Conservation (phyloP, 495 filamentous ascomycete species). For the Tuber umbilicatum region DNA sequence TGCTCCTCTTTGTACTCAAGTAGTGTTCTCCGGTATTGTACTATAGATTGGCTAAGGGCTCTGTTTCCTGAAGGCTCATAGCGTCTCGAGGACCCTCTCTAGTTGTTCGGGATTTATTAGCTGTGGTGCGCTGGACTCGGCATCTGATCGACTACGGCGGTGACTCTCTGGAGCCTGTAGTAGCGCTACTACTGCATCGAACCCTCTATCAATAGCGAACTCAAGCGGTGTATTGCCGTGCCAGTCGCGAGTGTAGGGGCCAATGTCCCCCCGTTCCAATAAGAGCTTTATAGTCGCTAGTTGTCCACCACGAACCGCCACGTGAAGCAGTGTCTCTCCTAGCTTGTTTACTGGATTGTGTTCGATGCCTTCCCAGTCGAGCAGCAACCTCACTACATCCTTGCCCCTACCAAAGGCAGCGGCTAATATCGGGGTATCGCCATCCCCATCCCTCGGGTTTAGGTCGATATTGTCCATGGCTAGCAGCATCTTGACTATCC, state of each 20-base stretch:
- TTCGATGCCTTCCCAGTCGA: neutral
- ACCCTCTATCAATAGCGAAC: neutral
- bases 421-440: neutral
- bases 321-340: neutral
- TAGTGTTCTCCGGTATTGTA: neutral
- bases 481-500: neutral
- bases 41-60: neutral
- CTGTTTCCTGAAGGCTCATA: no score
- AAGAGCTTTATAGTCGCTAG: neutral
- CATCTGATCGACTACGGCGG: neutral
- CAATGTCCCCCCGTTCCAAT: neutral
- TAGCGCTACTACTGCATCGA: neutral
- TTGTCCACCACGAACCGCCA: neutral
- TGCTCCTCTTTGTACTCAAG: neutral
- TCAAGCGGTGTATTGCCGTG: neutral
- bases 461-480: neutral
- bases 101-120: neutral
- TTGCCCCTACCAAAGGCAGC: neutral
- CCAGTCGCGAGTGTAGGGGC: neutral
- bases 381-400: neutral
- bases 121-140: neutral
- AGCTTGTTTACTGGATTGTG: neutral
- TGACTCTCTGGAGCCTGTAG: neutral
- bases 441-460: neutral
- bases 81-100: no score